A percentile compares a stretch with the other conserved stretches of the same genome.
These are phyloP conservation scores for Rhinocladiella similis DNA, from an alignment of 2,329 filamentous ascomycete species.

Conservation along the genomic window DNA sequence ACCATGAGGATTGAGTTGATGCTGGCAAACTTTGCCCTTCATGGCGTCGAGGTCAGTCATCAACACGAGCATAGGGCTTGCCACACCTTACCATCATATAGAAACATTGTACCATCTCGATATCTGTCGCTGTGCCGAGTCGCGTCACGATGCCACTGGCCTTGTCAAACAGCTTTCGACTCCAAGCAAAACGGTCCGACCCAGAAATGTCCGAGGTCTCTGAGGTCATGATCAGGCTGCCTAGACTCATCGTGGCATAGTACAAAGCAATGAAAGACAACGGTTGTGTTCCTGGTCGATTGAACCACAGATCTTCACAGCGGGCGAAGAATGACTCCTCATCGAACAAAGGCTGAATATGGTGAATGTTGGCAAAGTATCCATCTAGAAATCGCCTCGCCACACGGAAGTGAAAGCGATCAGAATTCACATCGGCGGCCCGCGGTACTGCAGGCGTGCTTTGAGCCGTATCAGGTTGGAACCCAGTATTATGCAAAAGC, in stretches of 20 bases:
- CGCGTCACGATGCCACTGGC: constrained; percentile 3
- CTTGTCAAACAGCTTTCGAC: constrained; percentile 15
- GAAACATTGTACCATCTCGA: constrained; percentile 47
- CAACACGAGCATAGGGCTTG: not conserved
- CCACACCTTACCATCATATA: constrained; percentile 22
- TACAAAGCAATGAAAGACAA: constrained; percentile 51
- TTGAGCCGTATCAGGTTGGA: constrained; percentile 33
- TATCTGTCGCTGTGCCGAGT: constrained; percentile 31
- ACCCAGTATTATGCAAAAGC: constrained; percentile 48
- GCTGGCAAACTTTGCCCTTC: constrained; percentile 52
- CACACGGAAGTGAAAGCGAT: constrained; percentile 46
- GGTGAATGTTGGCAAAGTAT: constrained; percentile 52
- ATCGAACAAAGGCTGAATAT: constrained; percentile 50
- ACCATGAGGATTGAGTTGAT: constrained; percentile 46
- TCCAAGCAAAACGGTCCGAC: constrained; percentile 19
- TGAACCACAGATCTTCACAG: constrained; percentile 47
- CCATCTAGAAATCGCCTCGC: constrained; percentile 48
- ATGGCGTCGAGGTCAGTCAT: constrained; percentile 41
- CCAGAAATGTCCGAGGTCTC: constrained; percentile 9
- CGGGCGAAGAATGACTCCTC: constrained; percentile 46
- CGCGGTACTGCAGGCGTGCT: constrained; percentile 22
- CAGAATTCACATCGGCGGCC: constrained; percentile 23
- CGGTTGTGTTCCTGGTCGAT: constrained; percentile 32
- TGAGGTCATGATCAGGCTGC: constrained; percentile 39
- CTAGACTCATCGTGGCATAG: constrained; percentile 49